Base-by-base conservation (phyloP, 169 alveolate genomes). In the Ichthyophthirius multifiliis region DNA sequence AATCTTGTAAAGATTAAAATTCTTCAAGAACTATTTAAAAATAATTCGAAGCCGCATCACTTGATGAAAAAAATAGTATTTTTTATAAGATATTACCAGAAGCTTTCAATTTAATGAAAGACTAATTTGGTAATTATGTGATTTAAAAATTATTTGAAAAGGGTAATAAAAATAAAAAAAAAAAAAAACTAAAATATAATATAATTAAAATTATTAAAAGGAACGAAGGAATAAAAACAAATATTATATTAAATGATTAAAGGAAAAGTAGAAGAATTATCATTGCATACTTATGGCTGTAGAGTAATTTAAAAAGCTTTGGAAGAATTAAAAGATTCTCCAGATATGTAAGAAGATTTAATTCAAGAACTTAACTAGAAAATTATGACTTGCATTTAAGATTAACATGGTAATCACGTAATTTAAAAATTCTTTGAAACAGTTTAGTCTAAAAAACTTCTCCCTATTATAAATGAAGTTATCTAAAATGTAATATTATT, bases 401-500 rank as follows among this genome's bases (percentile, higher is more conserved):
- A 77, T 63, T 63, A 46, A 32, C 63, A 77, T 65, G 84, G 84
- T 9, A 77, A 77, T 44, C 84, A 77, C 39, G 84, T 77, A 16
- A 77, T 77, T 31, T 23, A 77, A 65, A 77, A 77, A 32, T 63
- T 47, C 16, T 67, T 73, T 77, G 84, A 77, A 34, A 43, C 75
- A 5, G 44, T 64, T 23, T 39, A 39, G 13, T 44, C 78, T 15
- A 23, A 43, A 4, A 77, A 77, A 77, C 44, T 46, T 30, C 44
- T 35, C 4, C 43, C 71, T 10, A 34, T 77, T n/a, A 77, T 77
- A 13, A 48, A 65, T 23, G 84, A 48, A n/a, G 84, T 77, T 5
- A 63, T 77, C 18, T 37, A 73, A 31, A 34, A 67, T 67, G 77
- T 67, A 67, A 67, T 3, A n/a, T 62, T 9, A 18, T 5, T 41